Conservation (phyloP, 1,284 basidiomycete species). For the Xerocomus amazonicus region DNA sequence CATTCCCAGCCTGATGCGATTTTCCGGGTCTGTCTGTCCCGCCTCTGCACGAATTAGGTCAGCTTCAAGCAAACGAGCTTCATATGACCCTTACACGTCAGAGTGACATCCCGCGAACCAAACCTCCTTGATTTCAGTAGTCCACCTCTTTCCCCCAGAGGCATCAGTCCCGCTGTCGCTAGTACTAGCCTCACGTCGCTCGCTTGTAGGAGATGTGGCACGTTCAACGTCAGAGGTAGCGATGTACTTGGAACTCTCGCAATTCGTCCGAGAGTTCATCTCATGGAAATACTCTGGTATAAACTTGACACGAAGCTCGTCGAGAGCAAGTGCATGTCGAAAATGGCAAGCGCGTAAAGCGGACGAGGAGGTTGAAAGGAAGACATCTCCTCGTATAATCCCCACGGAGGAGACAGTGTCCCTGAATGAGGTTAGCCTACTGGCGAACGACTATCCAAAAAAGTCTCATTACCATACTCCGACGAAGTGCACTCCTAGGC, state of each 20-base stretch:
- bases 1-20: slow-evolving; percentile 19
- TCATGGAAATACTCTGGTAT: slow-evolving; percentile 37
- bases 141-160: background rate
- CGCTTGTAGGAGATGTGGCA: background rate
- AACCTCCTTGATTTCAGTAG: slow-evolving; percentile 27
- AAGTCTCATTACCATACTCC: slow-evolving; percentile 43
- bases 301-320: slow-evolving; percentile 41
- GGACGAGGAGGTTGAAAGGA: slow-evolving; percentile 26
- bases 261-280: slow-evolving; percentile 15
- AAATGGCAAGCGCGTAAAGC: slow-evolving; percentile 33
- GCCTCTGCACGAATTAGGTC: slow-evolving; percentile 13
- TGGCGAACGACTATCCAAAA: too few species aligned
- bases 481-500: slow-evolving; percentile 36
- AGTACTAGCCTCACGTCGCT: too few species aligned
- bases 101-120: slow-evolving; percentile 34
- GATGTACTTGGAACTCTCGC: slow-evolving; percentile 10
- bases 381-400: slow-evolving; percentile 19
- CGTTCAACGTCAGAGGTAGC: background rate
- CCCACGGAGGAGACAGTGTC: slow-evolving; percentile 42
- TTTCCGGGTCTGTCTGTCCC: slow-evolving; percentile 16
- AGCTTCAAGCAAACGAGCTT: too few species aligned
- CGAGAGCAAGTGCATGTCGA: slow-evolving; percentile 40
- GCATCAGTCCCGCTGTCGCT: background rate
- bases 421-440: slow-evolving; percentile 29
- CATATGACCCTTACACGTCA: slow-evolving; percentile 35